Evolutionary conservation across 2,329 filamentous ascomycete genomes (phyloP).

Genomic region (Biscogniauxia mediterranea): DNA sequence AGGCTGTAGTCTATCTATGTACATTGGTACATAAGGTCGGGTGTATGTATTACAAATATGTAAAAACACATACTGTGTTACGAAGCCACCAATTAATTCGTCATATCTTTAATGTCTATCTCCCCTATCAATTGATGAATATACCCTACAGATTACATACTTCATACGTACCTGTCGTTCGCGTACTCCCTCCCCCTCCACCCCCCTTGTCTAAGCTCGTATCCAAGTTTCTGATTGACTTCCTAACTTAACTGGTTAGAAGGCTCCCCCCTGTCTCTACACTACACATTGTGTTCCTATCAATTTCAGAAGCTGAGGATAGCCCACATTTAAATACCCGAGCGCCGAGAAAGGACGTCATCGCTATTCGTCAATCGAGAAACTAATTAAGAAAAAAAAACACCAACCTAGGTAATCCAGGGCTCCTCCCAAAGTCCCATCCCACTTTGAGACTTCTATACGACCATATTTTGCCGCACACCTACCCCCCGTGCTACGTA

Average conservation of each 20-base stretch:
- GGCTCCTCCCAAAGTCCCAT: too few species aligned
- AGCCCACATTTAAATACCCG: background rate
- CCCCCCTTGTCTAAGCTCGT: background rate
- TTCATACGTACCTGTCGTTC: too few species aligned
- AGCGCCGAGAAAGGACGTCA: constrained; percentile 14
- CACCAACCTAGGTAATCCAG: too few species aligned
- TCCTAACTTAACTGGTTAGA: background rate
- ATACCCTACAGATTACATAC: too few species aligned
- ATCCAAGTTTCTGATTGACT: background rate
- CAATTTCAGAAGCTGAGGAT: constrained; percentile 5
- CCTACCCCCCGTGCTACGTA: background rate
- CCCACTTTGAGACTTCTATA: background rate
- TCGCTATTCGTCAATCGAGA: constrained; percentile 21
- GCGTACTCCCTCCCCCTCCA: too few species aligned
- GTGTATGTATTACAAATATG: background rate
- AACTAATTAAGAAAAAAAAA: background rate
- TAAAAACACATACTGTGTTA: background rate
- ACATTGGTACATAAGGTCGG: background rate
- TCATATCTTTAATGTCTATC: background rate
- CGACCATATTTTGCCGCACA: background rate
- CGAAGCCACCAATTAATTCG: background rate
- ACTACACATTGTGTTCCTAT: constrained; percentile 1
- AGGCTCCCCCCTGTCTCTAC: background rate
- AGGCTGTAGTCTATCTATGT: too few species aligned
- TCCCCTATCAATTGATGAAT: too few species aligned